phyloP scores from a whole-genome alignment of 192 early-diverging fungal genomes.

The Coemansia sp. region DNA sequence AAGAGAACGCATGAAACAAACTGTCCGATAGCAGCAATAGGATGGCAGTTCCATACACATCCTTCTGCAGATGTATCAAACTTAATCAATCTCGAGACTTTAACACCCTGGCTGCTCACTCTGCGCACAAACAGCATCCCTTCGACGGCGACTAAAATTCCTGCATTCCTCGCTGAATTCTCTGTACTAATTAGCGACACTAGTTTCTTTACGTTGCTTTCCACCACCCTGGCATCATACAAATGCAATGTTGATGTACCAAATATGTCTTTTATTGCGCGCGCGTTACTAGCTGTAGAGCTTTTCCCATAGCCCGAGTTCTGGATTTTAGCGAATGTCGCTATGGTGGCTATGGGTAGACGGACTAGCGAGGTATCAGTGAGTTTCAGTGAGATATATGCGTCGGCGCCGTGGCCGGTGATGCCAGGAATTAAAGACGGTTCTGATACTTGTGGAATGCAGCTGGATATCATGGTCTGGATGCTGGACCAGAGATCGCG shows the following conservation, averaged over 20 bases:
- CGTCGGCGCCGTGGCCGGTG: constrained; percentile 6
- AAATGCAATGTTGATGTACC: background rate
- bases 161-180: background rate
- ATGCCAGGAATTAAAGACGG: background rate
- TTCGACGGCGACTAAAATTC: background rate
- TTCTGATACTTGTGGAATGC: background rate
- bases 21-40: background rate
- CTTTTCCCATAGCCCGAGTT: background rate
- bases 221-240: background rate
- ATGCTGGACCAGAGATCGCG: background rate
- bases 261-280: background rate
- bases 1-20: background rate
- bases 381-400: background rate
- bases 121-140: constrained; percentile 8
- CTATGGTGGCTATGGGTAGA: background rate
- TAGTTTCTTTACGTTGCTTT: constrained; percentile 2
- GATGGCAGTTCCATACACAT: background rate
- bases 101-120: background rate
- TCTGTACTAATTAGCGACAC: constrained; percentile 6
- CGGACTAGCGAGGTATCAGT: background rate
- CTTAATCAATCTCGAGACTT: background rate
- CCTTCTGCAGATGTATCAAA: background rate
- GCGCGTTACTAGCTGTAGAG: background rate
- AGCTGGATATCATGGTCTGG: background rate
- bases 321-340: background rate